Base-by-base conservation (phyloP, 2,329 filamentous ascomycete species). In the Ceratocystis cacaofunesta region DNA sequence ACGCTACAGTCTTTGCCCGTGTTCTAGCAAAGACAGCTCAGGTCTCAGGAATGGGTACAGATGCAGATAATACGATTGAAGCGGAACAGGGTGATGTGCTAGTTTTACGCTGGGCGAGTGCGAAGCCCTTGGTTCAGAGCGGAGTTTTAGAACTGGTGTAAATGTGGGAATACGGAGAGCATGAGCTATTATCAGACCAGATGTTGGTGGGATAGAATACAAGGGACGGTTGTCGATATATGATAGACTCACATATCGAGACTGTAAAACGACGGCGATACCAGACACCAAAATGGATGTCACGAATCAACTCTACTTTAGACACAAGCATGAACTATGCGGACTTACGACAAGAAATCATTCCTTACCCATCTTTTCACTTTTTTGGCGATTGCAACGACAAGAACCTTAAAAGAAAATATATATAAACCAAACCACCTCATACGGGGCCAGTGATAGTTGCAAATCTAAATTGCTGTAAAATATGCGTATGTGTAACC, bases 1-100 rank as follows among this genome's bases (percentile, higher is more conserved):
- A 94, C 68, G 80, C 83, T 1, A 90, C 90, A 6, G 92, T 97
- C 1, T 96, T 99, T 74, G 85, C 91, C 50, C 80, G 92, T 68
- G 80, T 89, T 61, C 75, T 92, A 64, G 80, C 78, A 64, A 84
- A 88, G 71, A 77, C 79, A 2, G 66, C 61, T 1, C 77, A 82
- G 4, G 81, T 85, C 12, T 76, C 79, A 66, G 81, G 85, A 5
- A 79, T 80, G 68, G 86, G 86, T 12, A 85, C 85, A 7, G 85
- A 88, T 69, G 78, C 75, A 68, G 86, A 89, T 77, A 76, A 79
- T 74, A 73, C 77, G 68, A 72, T 89, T 73, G 79, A 84, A 68
- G 79, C 83, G 64, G 71, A 76, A 75, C 77, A 84, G 73, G 82
- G 85, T 63, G 80, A 90, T 75, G 79, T 89, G 32, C 78, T 87